Base-by-base conservation (phyloP, 2,329 filamentous ascomycete genomes). In the Fusarium pilosicola region DNA sequence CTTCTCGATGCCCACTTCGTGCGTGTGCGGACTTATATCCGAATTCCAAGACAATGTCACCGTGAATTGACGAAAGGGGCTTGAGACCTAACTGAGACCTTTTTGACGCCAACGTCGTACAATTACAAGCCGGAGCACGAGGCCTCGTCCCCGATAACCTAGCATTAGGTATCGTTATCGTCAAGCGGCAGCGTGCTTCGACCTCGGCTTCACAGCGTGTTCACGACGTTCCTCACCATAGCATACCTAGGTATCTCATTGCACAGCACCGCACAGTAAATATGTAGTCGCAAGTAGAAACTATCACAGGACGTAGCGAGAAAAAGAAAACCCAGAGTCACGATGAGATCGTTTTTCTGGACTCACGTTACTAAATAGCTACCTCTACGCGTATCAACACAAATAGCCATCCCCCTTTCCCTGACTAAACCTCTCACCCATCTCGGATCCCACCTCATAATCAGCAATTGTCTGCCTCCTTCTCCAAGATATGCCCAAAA, bases 281-380 rank as follows among this genome's bases (percentile, higher is more conserved):
- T 36, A n/a, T 22, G 30, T 32, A 61, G 46, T 55, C 24, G 44
- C 36, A 41, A 42, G 56, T 61, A 52, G 66, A 61, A 71, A 59
- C 49, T 52, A 56, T 49, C 52, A 65, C 62, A 54, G 59, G 68
- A 62, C 58, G 69, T 68, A 59, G 71, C 41, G 48, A 64, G 62
- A 17, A 34, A 24, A 26, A 55, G 70, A 64, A 65, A 49, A 39
- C 55, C 57, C 54, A 51, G 30, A 51, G 56, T 52, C 59, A 46
- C 73, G 49, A 57, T 65, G 52, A 52, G 44, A 46, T 58, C 58
- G 62, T 54, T 64, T 49, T 74, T 75, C 67, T 62, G 66, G 64
- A 56, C 61, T 67, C 59, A 57, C 28, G 65, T 73, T 65, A 57
- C 54, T 28, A 46, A 68, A 44, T 68, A 62, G 36, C 42, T 65